Conservation (phyloP, 2,329 filamentous ascomycete species). For the Hypoxylon sp. region DNA sequence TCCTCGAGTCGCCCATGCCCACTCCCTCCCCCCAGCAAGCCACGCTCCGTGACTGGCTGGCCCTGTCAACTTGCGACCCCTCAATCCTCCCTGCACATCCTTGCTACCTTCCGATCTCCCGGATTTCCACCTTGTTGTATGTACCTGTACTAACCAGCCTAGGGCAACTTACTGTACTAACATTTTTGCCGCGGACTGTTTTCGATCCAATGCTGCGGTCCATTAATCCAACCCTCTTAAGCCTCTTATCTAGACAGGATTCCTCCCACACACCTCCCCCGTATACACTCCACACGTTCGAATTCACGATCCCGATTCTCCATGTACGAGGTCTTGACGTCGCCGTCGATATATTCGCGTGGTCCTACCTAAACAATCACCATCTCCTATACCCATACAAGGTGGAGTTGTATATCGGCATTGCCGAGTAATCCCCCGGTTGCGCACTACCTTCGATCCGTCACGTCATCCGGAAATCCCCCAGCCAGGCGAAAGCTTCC, state of each 20-base stretch:
- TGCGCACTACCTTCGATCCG: conserved; percentile 24
- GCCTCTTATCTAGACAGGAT: conserved; percentile 35
- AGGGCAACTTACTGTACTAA: conserved; percentile 46
- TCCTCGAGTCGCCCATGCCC: conserved; percentile 39
- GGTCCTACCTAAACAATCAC: conserved; percentile 7
- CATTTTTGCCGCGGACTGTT: conserved; percentile 44
- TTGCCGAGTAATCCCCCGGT: conserved; percentile 26
- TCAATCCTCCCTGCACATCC: conserved; percentile 44
- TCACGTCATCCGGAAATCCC: conserved; percentile 37
- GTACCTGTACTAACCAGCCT: conserved; percentile 38
- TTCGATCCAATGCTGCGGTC: conserved; percentile 37
- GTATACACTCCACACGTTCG: conserved; percentile 12
- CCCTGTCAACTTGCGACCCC: conserved; percentile 44
- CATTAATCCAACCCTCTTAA: conserved; percentile 21
- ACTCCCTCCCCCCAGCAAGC: conserved; percentile 20
- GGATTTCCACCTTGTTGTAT: conserved; percentile 47
- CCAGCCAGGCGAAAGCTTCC: conserved; percentile 10
- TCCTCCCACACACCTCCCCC: conserved; percentile 26
- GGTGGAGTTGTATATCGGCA: conserved; percentile 28
- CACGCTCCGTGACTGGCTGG: conserved; percentile 40
- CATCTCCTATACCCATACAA: conserved; percentile 11
- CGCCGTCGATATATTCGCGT: conserved; percentile 12
- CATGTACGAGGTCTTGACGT: conserved; percentile 10
- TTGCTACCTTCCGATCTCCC: conserved; percentile 54
- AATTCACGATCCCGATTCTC: conserved; percentile 22